A percentile compares a stretch with the other conserved stretches of the same genome.
Evolutionary conservation across 345 rosid genomes (phyloP).

Genomic region (Pseudoturritis turrita): DNA sequence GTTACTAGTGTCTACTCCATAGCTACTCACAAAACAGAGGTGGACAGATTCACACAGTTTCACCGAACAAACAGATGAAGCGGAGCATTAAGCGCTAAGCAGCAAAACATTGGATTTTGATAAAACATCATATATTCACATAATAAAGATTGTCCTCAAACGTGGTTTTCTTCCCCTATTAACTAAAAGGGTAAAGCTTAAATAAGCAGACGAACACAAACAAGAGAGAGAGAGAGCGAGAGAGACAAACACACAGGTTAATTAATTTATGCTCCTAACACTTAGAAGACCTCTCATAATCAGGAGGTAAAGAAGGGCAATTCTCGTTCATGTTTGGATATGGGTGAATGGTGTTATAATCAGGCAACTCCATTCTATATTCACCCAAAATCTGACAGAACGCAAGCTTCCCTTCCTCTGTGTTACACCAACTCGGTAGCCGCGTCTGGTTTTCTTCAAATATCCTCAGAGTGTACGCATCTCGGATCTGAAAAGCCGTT

Average conservation of each 20-base stretch:
- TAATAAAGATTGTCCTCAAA: background rate
- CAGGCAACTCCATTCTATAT: slow-evolving; percentile 85
- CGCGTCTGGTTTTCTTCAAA: slow-evolving; percentile 69
- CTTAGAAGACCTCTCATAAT: slow-evolving; percentile 59
- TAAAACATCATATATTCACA: slow-evolving; percentile 16
- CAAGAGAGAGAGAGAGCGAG: background rate
- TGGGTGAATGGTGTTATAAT: slow-evolving; percentile 66
- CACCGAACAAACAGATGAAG: background rate
- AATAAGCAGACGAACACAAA: slow-evolving; percentile 2
- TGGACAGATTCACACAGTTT: background rate
- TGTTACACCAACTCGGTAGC: slow-evolving; percentile 79
- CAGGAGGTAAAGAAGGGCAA: slow-evolving; percentile 92
- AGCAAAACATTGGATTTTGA: background rate
- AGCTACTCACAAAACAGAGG: background rate
- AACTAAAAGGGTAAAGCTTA: slow-evolving; percentile 1
- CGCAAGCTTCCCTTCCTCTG: slow-evolving; percentile 43
- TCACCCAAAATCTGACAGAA: slow-evolving; percentile 92
- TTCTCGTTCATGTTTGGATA: slow-evolving; percentile 88
- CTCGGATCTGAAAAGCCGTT: slow-evolving; percentile 54
- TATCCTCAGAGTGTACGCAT: slow-evolving; percentile 79
- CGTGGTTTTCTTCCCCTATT: slow-evolving; percentile 4
- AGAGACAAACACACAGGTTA: background rate
- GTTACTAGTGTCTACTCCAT: background rate
- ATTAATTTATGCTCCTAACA: slow-evolving; percentile 39
- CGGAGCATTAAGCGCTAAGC: background rate